phyloP scores from a whole-genome alignment of 148 eudicot genomes.

The Vaccinium myrtillus region DNA sequence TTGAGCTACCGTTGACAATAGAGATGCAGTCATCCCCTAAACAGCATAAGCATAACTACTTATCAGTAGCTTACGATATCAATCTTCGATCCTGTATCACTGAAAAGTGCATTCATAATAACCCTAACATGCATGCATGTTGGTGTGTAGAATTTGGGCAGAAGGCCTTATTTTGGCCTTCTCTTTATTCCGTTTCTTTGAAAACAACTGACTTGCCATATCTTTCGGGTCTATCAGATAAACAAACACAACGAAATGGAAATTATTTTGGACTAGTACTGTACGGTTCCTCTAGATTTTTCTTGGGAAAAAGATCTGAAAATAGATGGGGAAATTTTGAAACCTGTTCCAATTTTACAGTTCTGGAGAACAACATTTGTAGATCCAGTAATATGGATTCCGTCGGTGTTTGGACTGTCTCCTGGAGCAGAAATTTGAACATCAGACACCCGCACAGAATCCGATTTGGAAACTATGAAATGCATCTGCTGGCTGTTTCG shows the following conservation, averaged over 20 bases:
- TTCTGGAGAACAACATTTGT: slow-evolving; percentile 70
- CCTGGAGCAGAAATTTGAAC: slow-evolving; percentile 79
- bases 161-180: not conserved
- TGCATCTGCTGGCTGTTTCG: slow-evolving; percentile 98
- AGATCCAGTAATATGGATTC: slow-evolving; percentile 81
- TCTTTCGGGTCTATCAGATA: not conserved
- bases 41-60: slow-evolving; percentile 17
- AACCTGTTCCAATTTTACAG: slow-evolving; percentile 92
- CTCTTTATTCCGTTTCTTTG: not conserved
- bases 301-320: not conserved
- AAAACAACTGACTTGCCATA: not conserved
- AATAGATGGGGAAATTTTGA: slow-evolving; percentile 10
- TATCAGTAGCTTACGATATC: not conserved
- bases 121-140: slow-evolving; percentile 3
- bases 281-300: not conserved
- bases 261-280: not conserved
- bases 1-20: slow-evolving; percentile 83
- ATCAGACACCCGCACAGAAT: slow-evolving; percentile 56
- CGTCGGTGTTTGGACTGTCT: slow-evolving; percentile 98
- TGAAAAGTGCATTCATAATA: not conserved
- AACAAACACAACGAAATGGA: not conserved
- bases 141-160: not conserved
- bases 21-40: slow-evolving; percentile 97
- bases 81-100: not conserved
- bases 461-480: slow-evolving; percentile 62